A percentile compares a stretch with the other conserved stretches of the same genome.
phyloP scores from a whole-genome alignment of 2,329 filamentous ascomycete genomes.

The Paecilomyces niveus region DNA sequence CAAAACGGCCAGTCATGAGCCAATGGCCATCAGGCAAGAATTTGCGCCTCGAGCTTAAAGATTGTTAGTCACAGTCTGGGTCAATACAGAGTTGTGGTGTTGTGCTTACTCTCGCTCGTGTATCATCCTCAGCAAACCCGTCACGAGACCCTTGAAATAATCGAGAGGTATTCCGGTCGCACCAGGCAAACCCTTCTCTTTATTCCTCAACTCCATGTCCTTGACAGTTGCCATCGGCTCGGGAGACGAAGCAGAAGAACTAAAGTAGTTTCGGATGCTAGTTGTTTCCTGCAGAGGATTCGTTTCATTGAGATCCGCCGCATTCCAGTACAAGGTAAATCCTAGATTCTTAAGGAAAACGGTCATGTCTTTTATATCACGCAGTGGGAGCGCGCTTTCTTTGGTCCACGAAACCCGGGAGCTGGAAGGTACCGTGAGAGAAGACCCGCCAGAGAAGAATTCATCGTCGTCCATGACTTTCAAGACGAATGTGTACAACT shows the following conservation, averaged over 20 bases:
- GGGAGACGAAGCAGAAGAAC: constrained; percentile 13
- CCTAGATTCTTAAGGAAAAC: constrained; percentile 84
- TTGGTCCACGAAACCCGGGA: constrained; percentile 48
- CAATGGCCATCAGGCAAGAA: constrained; percentile 83
- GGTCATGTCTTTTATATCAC: constrained; percentile 67
- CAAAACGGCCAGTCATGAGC: constrained; percentile 83
- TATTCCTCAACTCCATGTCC: constrained; percentile 31
- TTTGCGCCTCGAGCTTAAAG: constrained; percentile 61
- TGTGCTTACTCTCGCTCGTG: constrained; percentile 70
- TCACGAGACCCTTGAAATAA: constrained; percentile 72
- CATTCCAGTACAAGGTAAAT: constrained; percentile 82
- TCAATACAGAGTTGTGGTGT: background rate
- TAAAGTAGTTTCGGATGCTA: constrained; percentile 43
- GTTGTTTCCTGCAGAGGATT: constrained; percentile 30
- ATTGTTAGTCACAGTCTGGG: background rate
- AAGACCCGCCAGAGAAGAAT: constrained; percentile 62
- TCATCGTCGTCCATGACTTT: constrained; percentile 95
- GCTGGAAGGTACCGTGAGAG: constrained; percentile 39
- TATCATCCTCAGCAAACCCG: constrained; percentile 73
- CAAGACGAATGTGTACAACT: constrained; percentile 87
- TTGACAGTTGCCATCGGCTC: constrained; percentile 19
- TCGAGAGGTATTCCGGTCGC: constrained; percentile 67
- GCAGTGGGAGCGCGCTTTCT: constrained; percentile 61
- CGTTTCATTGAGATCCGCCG: constrained; percentile 54
- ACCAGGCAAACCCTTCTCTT: constrained; percentile 48